Conservation (phyloP, 1,284 basidiomycete species). For the Malassezia japonica region DNA sequence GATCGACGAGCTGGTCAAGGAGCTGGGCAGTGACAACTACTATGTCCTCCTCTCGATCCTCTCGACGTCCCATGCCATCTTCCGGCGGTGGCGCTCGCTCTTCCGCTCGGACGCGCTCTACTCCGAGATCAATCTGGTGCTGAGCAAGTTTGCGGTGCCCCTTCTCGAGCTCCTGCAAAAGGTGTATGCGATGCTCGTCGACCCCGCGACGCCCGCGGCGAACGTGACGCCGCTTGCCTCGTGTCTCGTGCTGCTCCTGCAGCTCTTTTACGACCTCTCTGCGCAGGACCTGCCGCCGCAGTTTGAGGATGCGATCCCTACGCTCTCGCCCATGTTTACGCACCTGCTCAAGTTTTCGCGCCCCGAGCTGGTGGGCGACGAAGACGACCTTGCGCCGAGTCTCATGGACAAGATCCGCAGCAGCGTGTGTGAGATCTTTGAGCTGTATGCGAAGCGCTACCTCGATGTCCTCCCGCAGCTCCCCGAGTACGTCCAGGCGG, state of each 20-base stretch:
- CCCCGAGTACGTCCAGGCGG: conserved; percentile 72
- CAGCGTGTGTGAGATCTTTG: conserved; percentile 78
- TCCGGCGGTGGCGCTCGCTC: conserved; percentile 80
- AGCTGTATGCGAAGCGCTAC: conserved; percentile 85
- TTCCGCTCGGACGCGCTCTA: conserved; percentile 80
- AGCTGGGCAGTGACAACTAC: conserved; percentile 69
- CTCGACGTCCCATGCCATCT: conserved; percentile 90
- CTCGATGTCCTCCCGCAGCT: conserved; percentile 75
- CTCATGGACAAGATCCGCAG: conserved; percentile 78
- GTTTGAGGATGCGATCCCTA: conserved; percentile 74
- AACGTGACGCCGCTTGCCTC: conserved; percentile 46
- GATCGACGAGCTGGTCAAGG: conserved; percentile 50
- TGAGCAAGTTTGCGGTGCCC: conserved; percentile 69
- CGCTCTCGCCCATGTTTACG: conserved; percentile 33
- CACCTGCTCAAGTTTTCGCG: conserved; percentile 36
- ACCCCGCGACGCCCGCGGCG: conserved; percentile 45
- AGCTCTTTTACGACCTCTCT: conserved; percentile 86
- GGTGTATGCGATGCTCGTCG: conserved; percentile 39
- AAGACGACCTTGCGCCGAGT: conserved; percentile 72
- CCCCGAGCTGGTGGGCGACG: conserved; percentile 42
- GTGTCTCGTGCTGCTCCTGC: conserved; percentile 58
- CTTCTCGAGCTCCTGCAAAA: conserved; percentile 58
- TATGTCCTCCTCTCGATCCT: conserved; percentile 79
- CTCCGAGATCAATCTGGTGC: conserved; percentile 82
- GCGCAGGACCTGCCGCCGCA: conserved; percentile 90